Evolutionary conservation across 2,329 filamentous ascomycete species (phyloP).

Genomic region (Colletotrichum sp.): DNA sequence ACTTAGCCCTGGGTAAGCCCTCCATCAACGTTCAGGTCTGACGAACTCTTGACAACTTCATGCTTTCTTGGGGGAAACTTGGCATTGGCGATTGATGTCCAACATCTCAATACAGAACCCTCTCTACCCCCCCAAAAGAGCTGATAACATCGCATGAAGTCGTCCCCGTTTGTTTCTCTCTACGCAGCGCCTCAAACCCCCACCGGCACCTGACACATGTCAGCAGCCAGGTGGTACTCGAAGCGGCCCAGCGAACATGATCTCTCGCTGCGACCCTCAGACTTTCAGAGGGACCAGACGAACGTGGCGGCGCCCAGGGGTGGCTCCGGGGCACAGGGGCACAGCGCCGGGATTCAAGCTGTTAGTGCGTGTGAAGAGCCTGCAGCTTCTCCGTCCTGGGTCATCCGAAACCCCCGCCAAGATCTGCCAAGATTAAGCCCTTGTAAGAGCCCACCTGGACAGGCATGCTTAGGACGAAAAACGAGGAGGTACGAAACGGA

Average conservation of each 20-base stretch:
- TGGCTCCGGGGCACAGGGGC: not conserved
- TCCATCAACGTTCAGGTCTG: not conserved
- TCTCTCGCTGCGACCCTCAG: not conserved
- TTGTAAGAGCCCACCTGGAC: slow-evolving; percentile 1
- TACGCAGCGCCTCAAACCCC: not conserved
- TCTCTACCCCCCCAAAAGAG: not conserved
- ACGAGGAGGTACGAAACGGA: not conserved
- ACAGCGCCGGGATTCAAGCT: not conserved
- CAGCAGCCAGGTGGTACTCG: not conserved
- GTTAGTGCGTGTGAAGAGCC: slow-evolving; percentile 4
- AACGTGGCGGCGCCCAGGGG: not conserved
- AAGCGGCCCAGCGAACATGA: not conserved
- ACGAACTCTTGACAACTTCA: not conserved
- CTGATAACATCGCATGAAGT: not conserved
- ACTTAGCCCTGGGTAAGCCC: rapidly evolving
- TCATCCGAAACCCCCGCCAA: slow-evolving; percentile 15
- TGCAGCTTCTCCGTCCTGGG: not conserved
- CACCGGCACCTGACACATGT: slow-evolving; percentile 15
- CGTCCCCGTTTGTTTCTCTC: slow-evolving; percentile 2
- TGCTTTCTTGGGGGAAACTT: not conserved
- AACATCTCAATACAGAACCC: not conserved
- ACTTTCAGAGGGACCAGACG: not conserved
- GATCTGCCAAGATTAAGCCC: slow-evolving; percentile 20
- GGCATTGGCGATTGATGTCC: not conserved
- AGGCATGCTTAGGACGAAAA: not conserved